Conservation (phyloP, 2,329 filamentous ascomycete species). For the Pseudopyricularia cyperi region DNA sequence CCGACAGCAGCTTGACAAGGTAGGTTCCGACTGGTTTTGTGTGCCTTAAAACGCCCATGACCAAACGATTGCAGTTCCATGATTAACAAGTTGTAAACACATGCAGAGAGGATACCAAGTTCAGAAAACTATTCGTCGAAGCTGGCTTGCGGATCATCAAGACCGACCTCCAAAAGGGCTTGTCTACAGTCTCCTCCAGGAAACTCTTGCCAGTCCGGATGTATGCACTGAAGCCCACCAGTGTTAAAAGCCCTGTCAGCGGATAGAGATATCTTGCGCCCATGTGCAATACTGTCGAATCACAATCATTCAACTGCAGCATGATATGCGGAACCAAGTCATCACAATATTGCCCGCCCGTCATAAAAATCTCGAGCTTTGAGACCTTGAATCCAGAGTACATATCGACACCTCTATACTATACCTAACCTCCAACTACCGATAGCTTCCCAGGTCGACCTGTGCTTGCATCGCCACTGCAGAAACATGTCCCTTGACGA, state of each 20-base stretch:
- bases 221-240: slow-evolving; percentile 4
- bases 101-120: slow-evolving; percentile 2
- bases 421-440: background rate
- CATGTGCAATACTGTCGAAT: background rate
- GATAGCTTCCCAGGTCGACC: background rate
- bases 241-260: background rate
- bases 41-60: background rate
- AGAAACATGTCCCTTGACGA: background rate
- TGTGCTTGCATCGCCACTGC: background rate
- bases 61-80: background rate
- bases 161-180: slow-evolving; percentile 3
- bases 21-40: slow-evolving; percentile 13
- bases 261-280: background rate
- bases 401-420: background rate
- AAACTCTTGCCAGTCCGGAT: slow-evolving; percentile 3
- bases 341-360: no score
- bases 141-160: slow-evolving; percentile 1
- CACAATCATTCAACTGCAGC: background rate
- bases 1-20: slow-evolving; percentile 65
- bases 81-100: background rate
- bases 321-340: background rate
- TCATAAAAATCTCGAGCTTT: no score
- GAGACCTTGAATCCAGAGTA: no score
- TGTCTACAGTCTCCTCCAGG: background rate
- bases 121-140: background rate